Base-by-base conservation (phyloP, 2,329 filamentous ascomycete species). In the Ustilaginoidea virens region DNA sequence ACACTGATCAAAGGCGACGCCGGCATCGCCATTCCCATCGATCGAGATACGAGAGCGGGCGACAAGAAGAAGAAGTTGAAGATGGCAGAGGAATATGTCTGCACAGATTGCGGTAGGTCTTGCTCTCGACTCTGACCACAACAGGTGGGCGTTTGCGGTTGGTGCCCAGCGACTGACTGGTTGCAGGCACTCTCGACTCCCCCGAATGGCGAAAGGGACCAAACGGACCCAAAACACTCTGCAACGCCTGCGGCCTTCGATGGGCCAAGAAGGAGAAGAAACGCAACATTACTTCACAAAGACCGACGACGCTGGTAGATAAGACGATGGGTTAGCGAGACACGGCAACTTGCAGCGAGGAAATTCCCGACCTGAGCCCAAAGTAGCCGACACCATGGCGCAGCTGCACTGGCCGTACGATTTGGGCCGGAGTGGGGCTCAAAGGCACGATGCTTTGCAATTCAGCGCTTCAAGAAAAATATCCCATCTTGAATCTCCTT, bases 141-240 rank as follows among this genome's bases (percentile, higher is more conserved):
- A n/a, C n/a, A n/a, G n/a, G n/a, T n/a, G n/a, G n/a, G n/a, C n/a
- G n/a, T n/a, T n/a, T n/a, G n/a, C n/a, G n/a, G n/a, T n/a, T n/a
- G n/a, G n/a, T n/a, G n/a, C n/a, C n/a, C n/a, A n/a, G n/a, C n/a
- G n/a, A n/a, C n/a, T n/a, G 27, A 34, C 35, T 21, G 7, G 23
- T 9, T 17, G 23, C 36, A 76, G 71, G 70, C 19, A 94, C 83
- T 1, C 65, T 92, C 23, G 86, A 94, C 47, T 92, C 82, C 11
- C 87, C 87, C 0, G 87, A 96, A 59, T 96, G 87, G 87, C 69
- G 87, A 36, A 94, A 93, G 52, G 87, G 87, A 0, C 87, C 87
- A 0, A 82, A 72, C 37, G 87, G 87, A 2, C 86, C 86, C 1
- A 94, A 96, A 54, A 94, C 87, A 7, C 59, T 96, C 9, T 96